A percentile compares a stretch with the other conserved stretches of the same genome.
Evolutionary conservation across 768 basidiomycete genomes (phyloP).

Genomic region (Hygrophorus pudorinus): DNA sequence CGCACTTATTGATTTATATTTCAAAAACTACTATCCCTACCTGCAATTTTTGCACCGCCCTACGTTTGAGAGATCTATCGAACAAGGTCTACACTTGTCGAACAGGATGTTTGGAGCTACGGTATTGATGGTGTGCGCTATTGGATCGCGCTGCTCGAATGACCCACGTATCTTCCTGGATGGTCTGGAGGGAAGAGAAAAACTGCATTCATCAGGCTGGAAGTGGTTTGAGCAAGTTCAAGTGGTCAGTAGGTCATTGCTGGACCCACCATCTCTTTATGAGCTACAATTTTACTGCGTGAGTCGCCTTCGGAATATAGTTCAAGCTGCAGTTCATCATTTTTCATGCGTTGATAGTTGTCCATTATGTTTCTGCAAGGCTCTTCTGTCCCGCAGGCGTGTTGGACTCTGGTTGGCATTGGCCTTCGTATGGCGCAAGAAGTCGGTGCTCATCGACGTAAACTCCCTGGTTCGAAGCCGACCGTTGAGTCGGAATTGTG

Average conservation of each 20-base stretch:
- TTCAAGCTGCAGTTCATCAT: not conserved
- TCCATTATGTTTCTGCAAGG: slow-evolving; percentile 37
- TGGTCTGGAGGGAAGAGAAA: slow-evolving; percentile 24
- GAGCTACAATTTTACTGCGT: slow-evolving; percentile 68
- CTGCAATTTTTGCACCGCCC: slow-evolving; percentile 66
- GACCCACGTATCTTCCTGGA: slow-evolving; percentile 51
- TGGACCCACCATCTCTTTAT: slow-evolving; percentile 49
- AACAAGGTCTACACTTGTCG: slow-evolving; percentile 36
- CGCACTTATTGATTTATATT: slow-evolving; percentile 55
- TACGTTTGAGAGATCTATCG: slow-evolving; percentile 47
- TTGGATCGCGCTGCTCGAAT: slow-evolving; percentile 31
- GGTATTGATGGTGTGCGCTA: slow-evolving; percentile 34
- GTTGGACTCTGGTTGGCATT: slow-evolving; percentile 56
- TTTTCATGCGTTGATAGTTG: slow-evolving; percentile 25
- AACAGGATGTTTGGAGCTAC: slow-evolving; percentile 37
- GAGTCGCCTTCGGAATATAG: slow-evolving; percentile 19
- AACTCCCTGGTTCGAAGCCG: slow-evolving; percentile 20
- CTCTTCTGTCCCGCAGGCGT: slow-evolving; percentile 39
- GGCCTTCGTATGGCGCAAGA: slow-evolving; percentile 70
- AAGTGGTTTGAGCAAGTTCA: slow-evolving; percentile 59
- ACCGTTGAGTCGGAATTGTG: slow-evolving; percentile 60
- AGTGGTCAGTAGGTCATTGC: slow-evolving; percentile 47
- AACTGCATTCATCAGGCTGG: slow-evolving; percentile 41
- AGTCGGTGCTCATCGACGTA: slow-evolving; percentile 55
- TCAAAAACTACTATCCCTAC: slow-evolving; percentile 40